Evolutionary conservation across 129 eudicot species (phyloP).

Genomic region (Ambrosia trifida): DNA sequence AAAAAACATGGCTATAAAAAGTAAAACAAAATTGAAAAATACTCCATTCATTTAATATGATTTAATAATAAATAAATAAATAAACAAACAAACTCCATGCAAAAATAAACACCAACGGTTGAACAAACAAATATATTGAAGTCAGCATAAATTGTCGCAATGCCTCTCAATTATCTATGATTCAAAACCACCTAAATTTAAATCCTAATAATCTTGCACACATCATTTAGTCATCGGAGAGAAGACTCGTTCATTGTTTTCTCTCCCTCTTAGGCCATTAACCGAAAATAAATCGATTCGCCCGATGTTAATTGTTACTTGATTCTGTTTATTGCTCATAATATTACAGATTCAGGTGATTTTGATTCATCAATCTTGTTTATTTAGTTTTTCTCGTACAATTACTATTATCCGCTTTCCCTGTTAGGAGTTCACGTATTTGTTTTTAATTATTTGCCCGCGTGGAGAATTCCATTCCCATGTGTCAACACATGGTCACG

Average conservation of each 20-base stretch:
- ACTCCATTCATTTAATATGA: not conserved
- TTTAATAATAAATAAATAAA: too few species aligned
- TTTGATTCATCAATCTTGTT: not conserved
- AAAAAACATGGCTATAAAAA: not conserved
- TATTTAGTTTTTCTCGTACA: not conserved
- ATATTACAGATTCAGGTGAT: slow-evolving; percentile 7
- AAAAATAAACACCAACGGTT: slow-evolving; percentile 23
- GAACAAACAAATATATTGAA: slow-evolving; percentile 25
- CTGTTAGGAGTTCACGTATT: too few species aligned
- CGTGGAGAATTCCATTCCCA: too few species aligned
- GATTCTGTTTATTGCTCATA: not conserved
- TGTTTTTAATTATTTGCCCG: too few species aligned
- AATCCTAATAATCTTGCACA: slow-evolving; percentile 11
- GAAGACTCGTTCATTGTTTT: slow-evolving; percentile 36
- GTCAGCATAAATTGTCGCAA: slow-evolving; percentile 26
- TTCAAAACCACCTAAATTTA: slow-evolving; percentile 31
- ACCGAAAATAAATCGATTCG: slow-evolving; percentile 9
- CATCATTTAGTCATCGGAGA: slow-evolving; percentile 31
- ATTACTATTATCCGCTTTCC: too few species aligned
- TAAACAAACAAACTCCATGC: not conserved
- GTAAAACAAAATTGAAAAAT: not conserved
- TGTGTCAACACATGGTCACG: too few species aligned
- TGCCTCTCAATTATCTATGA: slow-evolving; percentile 34
- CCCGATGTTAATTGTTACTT: slow-evolving; percentile 23
- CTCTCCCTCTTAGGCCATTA: slow-evolving; percentile 30